These are phyloP conservation scores for Phlebopus sp. DNA, from an alignment of 1,284 basidiomycete species.

Conservation along the genomic window DNA sequence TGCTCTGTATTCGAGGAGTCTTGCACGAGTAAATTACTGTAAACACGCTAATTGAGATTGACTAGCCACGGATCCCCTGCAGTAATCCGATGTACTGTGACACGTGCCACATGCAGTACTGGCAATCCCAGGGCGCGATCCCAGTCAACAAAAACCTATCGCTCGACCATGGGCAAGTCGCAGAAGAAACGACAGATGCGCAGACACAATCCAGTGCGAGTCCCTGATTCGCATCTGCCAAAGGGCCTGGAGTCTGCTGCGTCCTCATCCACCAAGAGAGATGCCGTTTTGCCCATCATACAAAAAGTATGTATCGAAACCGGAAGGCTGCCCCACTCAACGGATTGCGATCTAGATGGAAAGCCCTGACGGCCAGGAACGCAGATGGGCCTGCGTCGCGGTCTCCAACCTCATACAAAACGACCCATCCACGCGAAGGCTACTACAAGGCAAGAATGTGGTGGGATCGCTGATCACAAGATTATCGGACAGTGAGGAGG, in stretches of 20 bases:
- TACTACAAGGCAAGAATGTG: slow-evolving; percentile 88
- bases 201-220: slow-evolving; percentile 87
- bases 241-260: slow-evolving; percentile 71
- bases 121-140: too few species aligned
- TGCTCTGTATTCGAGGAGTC: slow-evolving; percentile 10
- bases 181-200: slow-evolving; percentile 80
- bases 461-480: slow-evolving; percentile 84
- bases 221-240: slow-evolving; percentile 86
- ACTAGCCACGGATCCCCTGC: neutral
- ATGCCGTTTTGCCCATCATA: slow-evolving; percentile 80
- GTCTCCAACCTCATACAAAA: slow-evolving; percentile 88
- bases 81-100: too few species aligned
- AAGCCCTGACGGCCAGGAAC: slow-evolving; percentile 70
- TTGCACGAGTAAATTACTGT: slow-evolving; percentile 26
- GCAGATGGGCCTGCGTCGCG: slow-evolving; percentile 92
- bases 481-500: slow-evolving; percentile 80
- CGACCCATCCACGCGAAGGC: slow-evolving; percentile 81
- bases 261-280: slow-evolving; percentile 68
- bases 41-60: slow-evolving; percentile 23
- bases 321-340: slow-evolving; percentile 3
- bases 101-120: too few species aligned
- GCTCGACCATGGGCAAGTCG: slow-evolving; percentile 86
- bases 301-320: slow-evolving; percentile 62
- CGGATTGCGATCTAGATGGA: slow-evolving; percentile 52
- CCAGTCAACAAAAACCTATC: too few species aligned